These are phyloP conservation scores for Gautieria morchelliformis DNA, from an alignment of 768 basidiomycete genomes.

Conservation along the genomic window DNA sequence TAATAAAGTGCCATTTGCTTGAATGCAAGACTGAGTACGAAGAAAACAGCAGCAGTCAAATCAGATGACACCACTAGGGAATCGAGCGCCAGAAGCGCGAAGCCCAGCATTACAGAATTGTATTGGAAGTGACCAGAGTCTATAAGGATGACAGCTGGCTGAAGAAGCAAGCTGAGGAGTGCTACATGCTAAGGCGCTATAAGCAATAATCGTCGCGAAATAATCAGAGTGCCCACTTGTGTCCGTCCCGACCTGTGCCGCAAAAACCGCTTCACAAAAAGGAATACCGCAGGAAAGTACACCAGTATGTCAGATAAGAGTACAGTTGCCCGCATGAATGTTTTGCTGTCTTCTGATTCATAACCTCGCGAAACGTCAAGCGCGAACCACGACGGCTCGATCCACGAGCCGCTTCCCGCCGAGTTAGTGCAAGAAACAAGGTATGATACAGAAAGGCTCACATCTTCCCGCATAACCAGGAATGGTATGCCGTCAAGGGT, in stretches of 20 bases:
- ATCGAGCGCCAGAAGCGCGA: constrained; percentile 60
- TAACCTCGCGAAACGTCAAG: constrained; percentile 61
- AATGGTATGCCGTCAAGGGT: constrained; percentile 83
- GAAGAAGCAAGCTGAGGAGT: constrained; percentile 62
- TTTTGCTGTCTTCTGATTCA: constrained; percentile 53
- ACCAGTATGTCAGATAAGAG: constrained; percentile 56
- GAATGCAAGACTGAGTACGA: constrained; percentile 81
- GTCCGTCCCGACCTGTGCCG: constrained; percentile 62
- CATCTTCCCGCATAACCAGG: constrained; percentile 75
- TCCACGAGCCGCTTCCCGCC: constrained; percentile 34
- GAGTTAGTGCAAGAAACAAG: constrained; percentile 9
- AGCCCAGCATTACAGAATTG: constrained; percentile 87
- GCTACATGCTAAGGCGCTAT: constrained; percentile 45
- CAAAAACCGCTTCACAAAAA: constrained; percentile 61
- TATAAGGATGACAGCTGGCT: constrained; percentile 75
- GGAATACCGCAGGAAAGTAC: constrained; percentile 64
- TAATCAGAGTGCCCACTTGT: constrained; percentile 41
- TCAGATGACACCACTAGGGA: constrained; percentile 65
- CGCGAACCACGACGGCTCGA: constrained; percentile 60
- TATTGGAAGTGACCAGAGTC: constrained; percentile 97
- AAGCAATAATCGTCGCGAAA: not conserved
- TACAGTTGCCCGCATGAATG: constrained; percentile 78
- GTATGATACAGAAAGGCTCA: constrained; percentile 25
- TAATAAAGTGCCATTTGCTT: constrained; percentile 98
- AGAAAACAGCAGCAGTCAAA: constrained; percentile 63